These are phyloP conservation scores for Pseudocercospora eumusae DNA, from an alignment of 2,329 filamentous ascomycete genomes.

Conservation along the genomic window DNA sequence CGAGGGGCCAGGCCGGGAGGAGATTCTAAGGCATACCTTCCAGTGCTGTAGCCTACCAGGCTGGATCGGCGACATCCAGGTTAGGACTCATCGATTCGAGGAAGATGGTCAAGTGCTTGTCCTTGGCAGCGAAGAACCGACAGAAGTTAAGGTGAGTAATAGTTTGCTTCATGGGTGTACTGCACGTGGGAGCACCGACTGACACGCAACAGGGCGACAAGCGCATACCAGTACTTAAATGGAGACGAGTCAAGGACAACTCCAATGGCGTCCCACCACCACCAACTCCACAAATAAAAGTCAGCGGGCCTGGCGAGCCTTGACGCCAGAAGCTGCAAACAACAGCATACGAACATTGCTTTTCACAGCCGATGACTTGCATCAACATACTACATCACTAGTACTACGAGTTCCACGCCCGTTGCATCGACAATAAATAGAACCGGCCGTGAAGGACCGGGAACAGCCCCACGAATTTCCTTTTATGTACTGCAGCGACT, in stretches of 20 bases:
- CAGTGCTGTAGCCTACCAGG: conserved; percentile 44
- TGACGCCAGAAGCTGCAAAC: conserved; percentile 25
- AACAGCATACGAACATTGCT: neutral
- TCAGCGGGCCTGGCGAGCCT: conserved; percentile 43
- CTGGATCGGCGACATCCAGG: conserved; percentile 43
- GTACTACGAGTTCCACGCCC: neutral
- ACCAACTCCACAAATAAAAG: conserved; percentile 43
- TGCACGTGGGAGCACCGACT: neutral
- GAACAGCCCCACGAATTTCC: conserved; percentile 10
- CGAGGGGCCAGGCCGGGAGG: conserved; percentile 39
- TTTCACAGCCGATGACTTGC: neutral
- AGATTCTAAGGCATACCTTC: conserved; percentile 42
- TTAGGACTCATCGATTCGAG: conserved; percentile 42
- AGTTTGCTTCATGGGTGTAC: neutral
- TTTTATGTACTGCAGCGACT: conserved; percentile 7
- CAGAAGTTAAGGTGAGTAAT: conserved; percentile 41
- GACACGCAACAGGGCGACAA: conserved; percentile 38
- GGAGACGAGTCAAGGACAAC: conserved; percentile 40
- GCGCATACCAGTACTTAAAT: conserved; percentile 42
- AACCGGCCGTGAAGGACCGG: neutral
- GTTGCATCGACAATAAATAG: neutral
- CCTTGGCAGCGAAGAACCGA: conserved; percentile 43
- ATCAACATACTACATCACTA: neutral
- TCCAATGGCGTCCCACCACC: conserved; percentile 37
- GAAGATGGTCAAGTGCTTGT: conserved; percentile 44